These are phyloP conservation scores for Ophioceras dolichostomum DNA, from an alignment of 2,329 filamentous ascomycete species.

Conservation along the genomic window DNA sequence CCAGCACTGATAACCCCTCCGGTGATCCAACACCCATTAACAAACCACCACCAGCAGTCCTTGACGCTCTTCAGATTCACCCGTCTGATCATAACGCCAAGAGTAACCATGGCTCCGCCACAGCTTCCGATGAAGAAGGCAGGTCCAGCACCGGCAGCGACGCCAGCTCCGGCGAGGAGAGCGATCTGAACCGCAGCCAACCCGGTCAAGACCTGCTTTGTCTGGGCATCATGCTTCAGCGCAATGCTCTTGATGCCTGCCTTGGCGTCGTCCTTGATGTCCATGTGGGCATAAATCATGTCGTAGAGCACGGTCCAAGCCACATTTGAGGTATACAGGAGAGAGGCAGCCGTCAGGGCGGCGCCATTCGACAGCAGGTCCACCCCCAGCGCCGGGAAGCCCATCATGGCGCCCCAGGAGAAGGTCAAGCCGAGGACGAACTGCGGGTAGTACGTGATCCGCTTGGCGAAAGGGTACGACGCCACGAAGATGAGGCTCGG, in stretches of 20 bases:
- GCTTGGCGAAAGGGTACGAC: conserved; percentile 71
- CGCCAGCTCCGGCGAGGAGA: conserved; percentile 57
- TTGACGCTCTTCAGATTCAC: conserved; percentile 54
- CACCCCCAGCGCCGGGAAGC: conserved; percentile 71
- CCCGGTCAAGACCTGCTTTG: conserved; percentile 62
- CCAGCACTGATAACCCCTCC: conserved; percentile 50
- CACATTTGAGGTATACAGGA: conserved; percentile 66
- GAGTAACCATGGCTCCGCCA: conserved; percentile 46
- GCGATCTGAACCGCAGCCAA: conserved; percentile 58
- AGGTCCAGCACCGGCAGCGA: conserved; percentile 55
- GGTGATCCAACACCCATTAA: conserved; percentile 57
- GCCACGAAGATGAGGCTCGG: conserved; percentile 64
- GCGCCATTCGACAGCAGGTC: conserved; percentile 54
- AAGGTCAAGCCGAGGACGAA: conserved; percentile 74
- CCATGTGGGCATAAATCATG: conserved; percentile 91
- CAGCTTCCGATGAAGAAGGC: conserved; percentile 56
- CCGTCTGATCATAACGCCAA: conserved; percentile 54
- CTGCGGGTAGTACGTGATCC: conserved; percentile 80
- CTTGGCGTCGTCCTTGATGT: conserved; percentile 74
- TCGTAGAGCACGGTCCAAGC: conserved; percentile 85
- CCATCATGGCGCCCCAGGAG: conserved; percentile 82
- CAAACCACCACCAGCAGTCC: conserved; percentile 69
- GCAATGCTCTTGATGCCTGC: conserved; percentile 85
- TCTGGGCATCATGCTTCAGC: conserved; percentile 63
- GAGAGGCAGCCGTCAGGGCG: conserved; percentile 53